Percentiles rank a stretch among this genome's conserved stretches.
These are phyloP conservation scores for Aleurites moluccanus DNA, from an alignment of 441 rosid genomes.

Conservation along the genomic window DNA sequence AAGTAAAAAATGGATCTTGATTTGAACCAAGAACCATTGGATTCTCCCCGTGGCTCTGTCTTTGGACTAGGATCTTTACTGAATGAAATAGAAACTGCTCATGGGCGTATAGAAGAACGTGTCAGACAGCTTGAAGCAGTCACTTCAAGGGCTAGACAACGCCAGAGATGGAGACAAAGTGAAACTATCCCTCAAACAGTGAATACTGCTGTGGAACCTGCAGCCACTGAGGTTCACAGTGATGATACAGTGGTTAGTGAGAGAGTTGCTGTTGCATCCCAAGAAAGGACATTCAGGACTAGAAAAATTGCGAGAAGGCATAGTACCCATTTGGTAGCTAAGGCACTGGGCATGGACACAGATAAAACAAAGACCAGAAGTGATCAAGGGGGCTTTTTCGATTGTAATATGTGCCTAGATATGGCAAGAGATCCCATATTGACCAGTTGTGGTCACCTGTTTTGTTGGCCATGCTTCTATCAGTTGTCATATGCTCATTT, in stretches of 20 bases:
- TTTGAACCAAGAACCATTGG: conserved; percentile 47
- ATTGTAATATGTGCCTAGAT: conserved; percentile 74
- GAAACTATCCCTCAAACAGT: conserved; percentile 14
- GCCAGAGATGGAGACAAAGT: conserved; percentile 36
- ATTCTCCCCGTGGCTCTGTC: conserved; percentile 35
- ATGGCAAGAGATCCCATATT: conserved; percentile 65
- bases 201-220: conserved; percentile 10
- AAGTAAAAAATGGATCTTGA: conserved; percentile 49
- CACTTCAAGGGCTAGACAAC: conserved; percentile 44
- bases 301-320: conserved; percentile 24
- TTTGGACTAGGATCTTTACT: conserved; percentile 37
- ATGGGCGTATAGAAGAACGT: conserved; percentile 55
- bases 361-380: conserved; percentile 23
- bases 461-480: conserved; percentile 90
- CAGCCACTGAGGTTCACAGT: conserved; percentile 11
- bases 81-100: conserved; percentile 46
- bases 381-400: conserved; percentile 40
- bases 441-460: conserved; percentile 78
- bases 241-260: conserved; percentile 12
- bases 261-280: conserved; percentile 29
- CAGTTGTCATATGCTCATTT: conserved; percentile 41
- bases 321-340: conserved; percentile 43
- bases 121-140: conserved; percentile 53
- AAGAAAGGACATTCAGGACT: conserved; percentile 33
- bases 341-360: conserved; percentile 47